Conservation (phyloP, 1,284 basidiomycete species). For the Lentinula novae-zelandiae region DNA sequence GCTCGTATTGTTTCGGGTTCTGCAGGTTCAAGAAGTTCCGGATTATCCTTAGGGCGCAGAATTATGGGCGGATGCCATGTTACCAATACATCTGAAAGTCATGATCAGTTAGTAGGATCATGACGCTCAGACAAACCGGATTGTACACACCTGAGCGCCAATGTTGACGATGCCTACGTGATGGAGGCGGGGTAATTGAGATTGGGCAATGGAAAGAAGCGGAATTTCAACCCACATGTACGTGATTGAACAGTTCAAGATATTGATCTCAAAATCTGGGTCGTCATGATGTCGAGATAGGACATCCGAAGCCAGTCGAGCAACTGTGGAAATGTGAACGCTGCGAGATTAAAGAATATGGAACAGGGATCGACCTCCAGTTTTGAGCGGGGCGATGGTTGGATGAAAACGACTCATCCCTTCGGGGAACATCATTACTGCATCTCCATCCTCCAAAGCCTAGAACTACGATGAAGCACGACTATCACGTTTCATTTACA, state of each 20-base stretch:
- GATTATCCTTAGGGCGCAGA: constrained; percentile 65
- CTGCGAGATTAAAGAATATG: constrained; percentile 1
- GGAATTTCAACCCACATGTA: constrained; percentile 54
- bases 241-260: constrained; percentile 78
- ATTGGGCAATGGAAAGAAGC: neutral
- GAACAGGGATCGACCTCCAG: constrained; percentile 54
- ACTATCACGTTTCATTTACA: neutral
- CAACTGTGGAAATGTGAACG: constrained; percentile 42
- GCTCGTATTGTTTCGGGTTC: constrained; percentile 55
- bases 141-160: constrained; percentile 63
- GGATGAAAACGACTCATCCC: constrained; percentile 82
- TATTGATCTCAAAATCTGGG: constrained; percentile 65
- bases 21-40: constrained; percentile 67
- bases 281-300: constrained; percentile 67
- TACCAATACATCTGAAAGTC: constrained; percentile 47
- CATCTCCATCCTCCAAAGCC: constrained; percentile 76
- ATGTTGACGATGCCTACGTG: constrained; percentile 58
- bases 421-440: constrained; percentile 80
- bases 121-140: neutral
- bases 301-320: constrained; percentile 75
- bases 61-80: constrained; percentile 75
- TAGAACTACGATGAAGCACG: constrained; percentile 23
- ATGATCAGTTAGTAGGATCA: neutral
- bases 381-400: constrained; percentile 78
- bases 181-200: constrained; percentile 1